Evolutionary conservation across 441 rosid species (phyloP), one percentile per base, ranked within the genome.

Genomic region (Eutrema salsugineum): DNA sequence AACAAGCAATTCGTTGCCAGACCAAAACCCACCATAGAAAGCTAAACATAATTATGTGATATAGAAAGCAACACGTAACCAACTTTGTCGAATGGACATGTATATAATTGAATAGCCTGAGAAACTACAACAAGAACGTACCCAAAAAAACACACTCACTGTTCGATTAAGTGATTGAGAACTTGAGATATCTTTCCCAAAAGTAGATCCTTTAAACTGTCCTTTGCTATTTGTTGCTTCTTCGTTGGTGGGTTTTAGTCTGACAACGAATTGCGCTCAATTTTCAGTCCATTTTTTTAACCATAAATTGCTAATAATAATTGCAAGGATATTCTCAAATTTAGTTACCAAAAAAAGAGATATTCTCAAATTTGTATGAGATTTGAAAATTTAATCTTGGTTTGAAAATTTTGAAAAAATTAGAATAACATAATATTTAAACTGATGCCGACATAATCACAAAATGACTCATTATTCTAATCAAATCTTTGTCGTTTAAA

Each of bases 221-320:
- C 63, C 40, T 67, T 61, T 51, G 51, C 43, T 60, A 53, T 68
- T 67, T 75, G 78, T 75, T 61, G 17, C 43, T 42, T 75, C 69
- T 10, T 43, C 47, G 60, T 73, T 61, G 68, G 68, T 73, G 17
- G 38, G 50, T 74, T 51, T 67, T 61, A 63, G 35, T 40, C 30
- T 15, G 47, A 27, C 10, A 24, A 35, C 30, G 22, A 58, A 42
- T 39, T 56, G 16, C 16, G 49, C 16, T 53, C 46, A 35, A n/a
- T 35, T 42, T 24, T 33, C 48, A 30, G 4, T 17, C 59, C 40
- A n/a, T 36, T 5, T 20, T 20, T 12, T 15, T 28, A 35, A 44
- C 60, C 22, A 5, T 55, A 73, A 71, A 49, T n/a, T n/a, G n/a
- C n/a, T n/a, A n/a, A n/a, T n/a, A n/a, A n/a, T n/a, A n/a, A n/a